Base-by-base conservation (phyloP, 208 protist species). In the Herpetomonas muscarum region DNA sequence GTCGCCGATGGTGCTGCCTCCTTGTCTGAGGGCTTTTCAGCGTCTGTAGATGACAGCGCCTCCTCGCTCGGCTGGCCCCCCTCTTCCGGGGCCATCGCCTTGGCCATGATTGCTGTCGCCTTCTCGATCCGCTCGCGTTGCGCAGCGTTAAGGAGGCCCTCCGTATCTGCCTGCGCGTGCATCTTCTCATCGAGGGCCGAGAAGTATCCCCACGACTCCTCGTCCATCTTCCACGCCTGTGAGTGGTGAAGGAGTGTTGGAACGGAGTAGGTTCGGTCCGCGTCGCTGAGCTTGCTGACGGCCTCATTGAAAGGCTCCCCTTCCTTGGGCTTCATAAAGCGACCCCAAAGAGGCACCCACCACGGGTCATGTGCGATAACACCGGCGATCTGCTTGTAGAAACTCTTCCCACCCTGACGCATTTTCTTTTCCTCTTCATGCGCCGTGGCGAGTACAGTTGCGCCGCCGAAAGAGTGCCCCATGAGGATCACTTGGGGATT, bases 401-500 rank as follows among this genome's bases (percentile, higher is more conserved):
- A 46, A 19, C 22, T 46, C 15, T 6, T 4, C 41, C 22, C 4
- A 26, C 25, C 28, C 13, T 13, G n/a, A 12, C 39, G n/a, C 10
- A 60, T 46, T 26, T 34, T 15, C 37, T 45, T 32, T 21, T 29
- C 48, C 31, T 60, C 63, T 29, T 73, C 29, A n/a, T 76, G 29
- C 6, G 71, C 71, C 5, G 67, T 26, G 24, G 50, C 58, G 15
- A 83, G 55, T 0, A 39, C 71, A 12, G 76, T 79, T 1, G 79
- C 66, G 7, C 65, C 79, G 32, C 79, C 79, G 47, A 86, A 86
- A 7, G 78, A 85, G 60, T 85, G 78, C 6, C 78, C 78, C 12
- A 67, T 47, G 1, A 85, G 42, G 30, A 68, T 58, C 17, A 81
- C 55, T 1, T 37, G 45, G 1, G 60, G 50, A 12, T 34, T 24